phyloP scores from a whole-genome alignment of 208 protist genomes.

The Leishmania aethiopica region DNA sequence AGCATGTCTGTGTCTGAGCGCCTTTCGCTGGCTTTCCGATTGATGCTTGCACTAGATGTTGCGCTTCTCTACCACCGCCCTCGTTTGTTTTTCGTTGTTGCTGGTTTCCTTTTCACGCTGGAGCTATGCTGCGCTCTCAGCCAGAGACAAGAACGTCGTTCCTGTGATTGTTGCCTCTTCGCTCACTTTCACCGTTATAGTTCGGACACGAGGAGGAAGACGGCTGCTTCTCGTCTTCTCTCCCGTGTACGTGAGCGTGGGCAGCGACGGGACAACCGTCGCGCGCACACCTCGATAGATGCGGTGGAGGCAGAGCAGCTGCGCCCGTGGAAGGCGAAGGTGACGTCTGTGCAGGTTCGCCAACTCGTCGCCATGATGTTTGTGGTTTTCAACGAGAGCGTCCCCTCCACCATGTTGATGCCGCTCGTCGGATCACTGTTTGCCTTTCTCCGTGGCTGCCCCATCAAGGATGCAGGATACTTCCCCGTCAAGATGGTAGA shows the following conservation, averaged over 20 bases:
- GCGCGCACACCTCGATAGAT: neutral
- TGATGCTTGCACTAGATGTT: too few relatives aligned
- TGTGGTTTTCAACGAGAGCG: slow-evolving; percentile 64
- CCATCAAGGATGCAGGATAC: slow-evolving; percentile 61
- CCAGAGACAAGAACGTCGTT: neutral
- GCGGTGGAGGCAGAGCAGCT: neutral
- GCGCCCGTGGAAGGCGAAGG: slow-evolving; percentile 18
- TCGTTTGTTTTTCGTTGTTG: neutral
- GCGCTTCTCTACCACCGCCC: too few relatives aligned
- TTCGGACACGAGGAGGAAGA: neutral
- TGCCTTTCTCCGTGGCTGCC: slow-evolving; percentile 37
- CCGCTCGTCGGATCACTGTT: slow-evolving; percentile 66
- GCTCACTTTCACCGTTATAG: neutral
- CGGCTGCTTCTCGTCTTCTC: neutral
- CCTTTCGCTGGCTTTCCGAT: neutral
- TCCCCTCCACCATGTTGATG: slow-evolving; percentile 60
- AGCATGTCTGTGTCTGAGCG: neutral
- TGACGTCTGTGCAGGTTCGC: slow-evolving; percentile 51
- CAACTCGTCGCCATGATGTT: slow-evolving; percentile 66
- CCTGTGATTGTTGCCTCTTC: neutral
- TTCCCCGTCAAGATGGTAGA: slow-evolving; percentile 48
- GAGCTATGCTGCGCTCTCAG: neutral
- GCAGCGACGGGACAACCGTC: neutral
- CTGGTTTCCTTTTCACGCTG: neutral
- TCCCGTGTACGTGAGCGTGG: neutral